Conservation (phyloP, 352 stramenopile species). For the Pythium insidiosum region DNA sequence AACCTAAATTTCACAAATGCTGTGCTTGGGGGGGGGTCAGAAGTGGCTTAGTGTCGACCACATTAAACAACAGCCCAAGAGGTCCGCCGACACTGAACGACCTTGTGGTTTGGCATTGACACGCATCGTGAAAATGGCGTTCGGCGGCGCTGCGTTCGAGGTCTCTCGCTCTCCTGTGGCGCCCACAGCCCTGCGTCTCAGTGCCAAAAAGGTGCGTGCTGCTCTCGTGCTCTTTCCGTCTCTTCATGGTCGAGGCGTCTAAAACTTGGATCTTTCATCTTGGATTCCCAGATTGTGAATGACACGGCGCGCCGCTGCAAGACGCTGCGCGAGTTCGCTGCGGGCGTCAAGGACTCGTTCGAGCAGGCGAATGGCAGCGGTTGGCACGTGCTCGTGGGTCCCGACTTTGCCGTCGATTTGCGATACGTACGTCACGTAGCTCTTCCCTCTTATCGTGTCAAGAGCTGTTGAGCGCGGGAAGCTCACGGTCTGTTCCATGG, state of each 20-base stretch:
- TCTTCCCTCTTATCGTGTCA: no score
- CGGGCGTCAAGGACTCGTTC: constrained; percentile 24
- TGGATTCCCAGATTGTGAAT: constrained; percentile 30
- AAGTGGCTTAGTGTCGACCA: no score
- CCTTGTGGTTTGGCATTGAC: no score
- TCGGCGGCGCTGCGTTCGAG: constrained; percentile 46
- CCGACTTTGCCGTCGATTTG: constrained; percentile 67
- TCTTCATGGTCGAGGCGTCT: not conserved
- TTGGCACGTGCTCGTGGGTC: constrained; percentile 63
- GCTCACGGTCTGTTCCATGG: no score
- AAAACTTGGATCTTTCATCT: not conserved
- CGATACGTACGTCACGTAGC: constrained; percentile 44
- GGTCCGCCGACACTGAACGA: no score
- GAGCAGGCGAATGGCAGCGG: constrained; percentile 38
- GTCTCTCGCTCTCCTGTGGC: constrained; percentile 51
- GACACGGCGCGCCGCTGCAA: constrained; percentile 45
- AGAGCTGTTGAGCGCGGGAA: no score
- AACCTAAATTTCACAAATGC: no score
- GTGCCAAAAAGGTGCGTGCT: constrained; percentile 28
- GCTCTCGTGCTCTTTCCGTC: not conserved
- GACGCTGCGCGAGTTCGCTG: constrained; percentile 47
- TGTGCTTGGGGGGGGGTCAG: no score
- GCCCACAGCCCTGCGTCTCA: constrained; percentile 23
- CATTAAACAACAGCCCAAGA: no score
- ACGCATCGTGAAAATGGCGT: constrained; percentile 23